A percentile compares a stretch with the other conserved stretches of the same genome.
phyloP scores from a whole-genome alignment of 2,329 filamentous ascomycete species.

The Cladosporium sp. region DNA sequence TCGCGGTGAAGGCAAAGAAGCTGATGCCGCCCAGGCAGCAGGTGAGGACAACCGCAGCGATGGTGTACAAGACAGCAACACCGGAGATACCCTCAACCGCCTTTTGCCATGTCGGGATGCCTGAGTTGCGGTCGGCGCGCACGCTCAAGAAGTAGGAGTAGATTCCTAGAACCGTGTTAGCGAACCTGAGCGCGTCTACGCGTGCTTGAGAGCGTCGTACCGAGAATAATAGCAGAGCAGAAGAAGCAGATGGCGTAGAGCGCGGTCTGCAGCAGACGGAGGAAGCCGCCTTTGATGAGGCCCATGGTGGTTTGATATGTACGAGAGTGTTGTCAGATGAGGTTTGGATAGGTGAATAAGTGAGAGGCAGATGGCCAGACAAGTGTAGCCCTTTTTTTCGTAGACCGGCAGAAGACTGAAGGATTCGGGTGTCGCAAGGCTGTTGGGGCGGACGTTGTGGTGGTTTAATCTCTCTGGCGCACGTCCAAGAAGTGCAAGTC shows the following conservation, averaged over 20 bases:
- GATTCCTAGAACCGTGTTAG: constrained; percentile 14
- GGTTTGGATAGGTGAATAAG: background rate
- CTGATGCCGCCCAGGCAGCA: constrained; percentile 74
- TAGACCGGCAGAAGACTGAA: constrained; percentile 2
- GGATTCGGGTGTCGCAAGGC: constrained; percentile 7
- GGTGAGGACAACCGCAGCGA: constrained; percentile 68
- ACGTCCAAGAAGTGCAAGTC: background rate
- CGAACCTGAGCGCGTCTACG: background rate
- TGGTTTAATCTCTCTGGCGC: constrained; percentile 2
- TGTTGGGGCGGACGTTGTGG: constrained; percentile 4
- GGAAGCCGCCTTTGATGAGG: constrained; percentile 50
- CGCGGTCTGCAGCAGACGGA: constrained; percentile 66
- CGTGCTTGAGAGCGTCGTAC: constrained; percentile 26
- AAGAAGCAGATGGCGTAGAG: constrained; percentile 71
- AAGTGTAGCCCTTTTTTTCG: background rate
- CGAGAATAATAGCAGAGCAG: constrained; percentile 67
- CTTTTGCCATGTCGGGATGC: constrained; percentile 62
- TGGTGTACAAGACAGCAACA: constrained; percentile 67
- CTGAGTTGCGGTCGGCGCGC: constrained; percentile 59
- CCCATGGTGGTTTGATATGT: constrained; percentile 24
- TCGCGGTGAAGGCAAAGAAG: constrained; percentile 67
- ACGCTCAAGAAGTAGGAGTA: constrained; percentile 81
- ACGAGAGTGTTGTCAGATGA: background rate
- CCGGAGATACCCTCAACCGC: constrained; percentile 64
- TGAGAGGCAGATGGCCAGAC: background rate